Base-by-base conservation (phyloP, 2,329 filamentous ascomycete species). In the Trichoderma semiorbis region DNA sequence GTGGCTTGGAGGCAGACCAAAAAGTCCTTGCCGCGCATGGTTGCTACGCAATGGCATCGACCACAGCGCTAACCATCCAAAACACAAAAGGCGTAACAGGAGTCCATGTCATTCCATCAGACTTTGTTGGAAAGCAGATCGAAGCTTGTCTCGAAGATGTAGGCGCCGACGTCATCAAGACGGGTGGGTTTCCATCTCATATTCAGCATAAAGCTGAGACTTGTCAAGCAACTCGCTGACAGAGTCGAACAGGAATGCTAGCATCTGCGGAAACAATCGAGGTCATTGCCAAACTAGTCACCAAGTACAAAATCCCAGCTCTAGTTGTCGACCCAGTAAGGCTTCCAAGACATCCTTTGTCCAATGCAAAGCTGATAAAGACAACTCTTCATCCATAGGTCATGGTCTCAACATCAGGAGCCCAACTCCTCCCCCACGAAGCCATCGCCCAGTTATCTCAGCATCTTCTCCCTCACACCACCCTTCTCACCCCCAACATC, bases 21-120 rank as follows among this genome's bases (percentile, higher is more conserved):
- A 97, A 97, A 80, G 94, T 97, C 73, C 92, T 97, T 73, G 92
- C 94, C 58, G 93, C 93, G 21, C 94, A 98, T 87, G 91, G 92
- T 72, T 96, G 93, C 83, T 98, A 98, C 85, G 94, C 94, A 72
- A 97, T 98, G 90, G 98, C 95, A 65, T 94, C 95, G 26, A 98
- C 95, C 11, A 97, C 95, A 16, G 95, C 95, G 24, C 84, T 99
- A 78, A 99, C 96, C n/a, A 95, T 94, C 18, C 96, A 98, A 79
- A 97, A 98, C 81, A 99, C 96, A 0, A 86, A 88, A 68, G 94
- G 94, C 5, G 94, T 98, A 16, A 86, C 90, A 73, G 93, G 88
- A 74, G 93, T 98, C 66, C 93, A 97, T 78, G 84, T 92, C 70
- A 89, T 93, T 8, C 95, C 95, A 0, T 85, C 93, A 0, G 85